Conservation (phyloP, 345 rosid genomes). For the Orychophragmus violaceus region DNA sequence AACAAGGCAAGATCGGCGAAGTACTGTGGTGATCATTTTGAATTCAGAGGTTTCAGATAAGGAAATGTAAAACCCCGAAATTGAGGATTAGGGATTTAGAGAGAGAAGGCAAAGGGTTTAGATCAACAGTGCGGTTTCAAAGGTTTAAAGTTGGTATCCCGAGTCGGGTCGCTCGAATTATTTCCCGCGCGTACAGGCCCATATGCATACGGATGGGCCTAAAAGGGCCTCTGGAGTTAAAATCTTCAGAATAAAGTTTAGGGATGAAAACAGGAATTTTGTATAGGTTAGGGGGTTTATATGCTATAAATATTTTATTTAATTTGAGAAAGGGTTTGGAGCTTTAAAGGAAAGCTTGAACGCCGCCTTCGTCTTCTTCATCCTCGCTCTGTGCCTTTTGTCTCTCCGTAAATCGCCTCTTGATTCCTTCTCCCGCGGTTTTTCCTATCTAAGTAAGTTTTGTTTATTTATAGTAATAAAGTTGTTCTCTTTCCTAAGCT, state of each 20-base stretch:
- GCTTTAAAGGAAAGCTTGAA: neutral
- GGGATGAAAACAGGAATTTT: neutral
- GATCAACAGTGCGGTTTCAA: neutral
- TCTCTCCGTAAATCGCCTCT: no score
- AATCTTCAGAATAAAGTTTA: neutral
- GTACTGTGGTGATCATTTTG: constrained; percentile 18
- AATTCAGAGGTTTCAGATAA: neutral
- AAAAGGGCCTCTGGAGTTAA: neutral
- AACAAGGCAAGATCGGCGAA: constrained; percentile 23
- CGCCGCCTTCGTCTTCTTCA: constrained; percentile 8
- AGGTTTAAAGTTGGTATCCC: neutral
- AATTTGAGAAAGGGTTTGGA: neutral
- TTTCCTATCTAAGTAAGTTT: constrained; percentile 1
- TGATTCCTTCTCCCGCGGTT: no score
- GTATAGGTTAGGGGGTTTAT: neutral
- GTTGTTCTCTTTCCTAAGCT: neutral
- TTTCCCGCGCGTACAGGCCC: neutral
- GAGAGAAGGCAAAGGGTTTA: constrained; percentile 11
- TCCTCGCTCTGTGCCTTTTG: neutral
- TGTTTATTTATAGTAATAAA: no score
- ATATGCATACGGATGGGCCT: neutral
- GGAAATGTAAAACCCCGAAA: neutral
- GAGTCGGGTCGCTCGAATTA: neutral
- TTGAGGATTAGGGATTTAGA: constrained; percentile 30
- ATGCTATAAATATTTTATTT: neutral